Percentiles rank a stretch among this genome's conserved stretches.
phyloP scores from a whole-genome alignment of 2,329 filamentous ascomycete genomes.

The Fusarium ramigenum region DNA sequence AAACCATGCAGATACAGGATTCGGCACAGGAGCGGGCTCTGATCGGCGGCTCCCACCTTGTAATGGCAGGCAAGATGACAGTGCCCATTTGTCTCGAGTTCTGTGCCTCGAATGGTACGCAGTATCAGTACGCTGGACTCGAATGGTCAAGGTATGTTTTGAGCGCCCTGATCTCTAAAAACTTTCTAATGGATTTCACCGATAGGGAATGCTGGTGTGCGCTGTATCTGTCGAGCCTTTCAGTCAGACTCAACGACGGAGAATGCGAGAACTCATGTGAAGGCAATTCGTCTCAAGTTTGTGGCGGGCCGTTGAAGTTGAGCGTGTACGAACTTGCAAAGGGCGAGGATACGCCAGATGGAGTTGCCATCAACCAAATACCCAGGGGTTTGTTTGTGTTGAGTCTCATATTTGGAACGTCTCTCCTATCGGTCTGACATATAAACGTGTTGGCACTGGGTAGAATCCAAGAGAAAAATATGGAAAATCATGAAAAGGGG shows the following conservation, averaged over 20 bases:
- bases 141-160: constrained; percentile 59
- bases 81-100: constrained; percentile 60
- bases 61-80: constrained; percentile 59
- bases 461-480: too few species aligned
- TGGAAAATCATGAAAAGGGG: neutral
- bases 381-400: constrained; percentile 1
- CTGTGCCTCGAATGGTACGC: constrained; percentile 53
- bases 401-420: neutral
- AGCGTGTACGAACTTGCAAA: constrained; percentile 53
- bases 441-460: neutral
- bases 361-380: neutral
- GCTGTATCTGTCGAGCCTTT: constrained; percentile 57
- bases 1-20: constrained; percentile 58
- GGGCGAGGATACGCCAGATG: constrained; percentile 6
- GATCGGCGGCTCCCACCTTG: constrained; percentile 52
- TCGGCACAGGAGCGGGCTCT: constrained; percentile 59
- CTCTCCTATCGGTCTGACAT: neutral
- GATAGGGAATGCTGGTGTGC: constrained; percentile 69
- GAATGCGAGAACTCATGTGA: constrained; percentile 63
- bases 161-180: neutral
- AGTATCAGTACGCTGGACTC: constrained; percentile 62
- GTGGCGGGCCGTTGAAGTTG: constrained; percentile 63
- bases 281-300: constrained; percentile 61
- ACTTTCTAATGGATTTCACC: neutral
- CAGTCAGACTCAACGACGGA: constrained; percentile 56